Conservation (phyloP, 352 stramenopile genomes). For the Phytophthora pistaciae region DNA sequence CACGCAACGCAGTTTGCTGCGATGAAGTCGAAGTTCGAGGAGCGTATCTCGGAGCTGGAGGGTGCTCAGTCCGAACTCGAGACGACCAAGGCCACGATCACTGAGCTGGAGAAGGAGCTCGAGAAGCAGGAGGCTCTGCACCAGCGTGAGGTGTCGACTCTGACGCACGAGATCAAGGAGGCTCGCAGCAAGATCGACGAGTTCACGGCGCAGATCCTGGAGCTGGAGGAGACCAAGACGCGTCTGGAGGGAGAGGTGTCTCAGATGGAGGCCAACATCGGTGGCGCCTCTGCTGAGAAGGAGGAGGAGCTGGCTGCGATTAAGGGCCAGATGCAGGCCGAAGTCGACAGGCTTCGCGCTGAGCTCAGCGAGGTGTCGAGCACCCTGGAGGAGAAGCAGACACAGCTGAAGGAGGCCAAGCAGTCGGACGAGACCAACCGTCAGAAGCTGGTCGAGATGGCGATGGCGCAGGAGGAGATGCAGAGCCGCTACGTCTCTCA, state of each 20-base stretch:
- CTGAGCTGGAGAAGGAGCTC: slow-evolving; percentile 49
- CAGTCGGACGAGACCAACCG: slow-evolving; percentile 46
- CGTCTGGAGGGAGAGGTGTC: slow-evolving; percentile 50
- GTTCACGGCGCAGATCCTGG: slow-evolving; percentile 41
- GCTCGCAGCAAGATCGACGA: slow-evolving; percentile 46
- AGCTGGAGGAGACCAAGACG: slow-evolving; percentile 47
- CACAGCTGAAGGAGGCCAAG: slow-evolving; percentile 42
- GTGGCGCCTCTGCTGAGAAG: slow-evolving; percentile 38
- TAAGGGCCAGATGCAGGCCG: slow-evolving; percentile 36
- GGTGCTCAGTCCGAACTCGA: slow-evolving; percentile 45
- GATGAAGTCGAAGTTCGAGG: slow-evolving; percentile 52
- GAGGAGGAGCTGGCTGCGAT: slow-evolving; percentile 34
- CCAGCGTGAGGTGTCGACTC: slow-evolving; percentile 43
- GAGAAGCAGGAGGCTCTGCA: slow-evolving; percentile 41
- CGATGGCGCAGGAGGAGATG: slow-evolving; percentile 54
- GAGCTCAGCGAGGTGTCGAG: slow-evolving; percentile 39
- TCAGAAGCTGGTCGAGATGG: slow-evolving; percentile 50
- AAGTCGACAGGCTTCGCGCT: slow-evolving; percentile 38
- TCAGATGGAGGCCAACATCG: slow-evolving; percentile 47
- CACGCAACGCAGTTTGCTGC: slow-evolving; percentile 50
- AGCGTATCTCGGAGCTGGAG: slow-evolving; percentile 54
- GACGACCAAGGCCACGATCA: slow-evolving; percentile 43
- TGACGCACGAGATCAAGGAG: slow-evolving; percentile 60
- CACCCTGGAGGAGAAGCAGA: slow-evolving; percentile 44
- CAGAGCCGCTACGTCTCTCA: slow-evolving; percentile 47